phyloP scores from a whole-genome alignment of 768 basidiomycete species.

The Dioszegia aurantiaca region DNA sequence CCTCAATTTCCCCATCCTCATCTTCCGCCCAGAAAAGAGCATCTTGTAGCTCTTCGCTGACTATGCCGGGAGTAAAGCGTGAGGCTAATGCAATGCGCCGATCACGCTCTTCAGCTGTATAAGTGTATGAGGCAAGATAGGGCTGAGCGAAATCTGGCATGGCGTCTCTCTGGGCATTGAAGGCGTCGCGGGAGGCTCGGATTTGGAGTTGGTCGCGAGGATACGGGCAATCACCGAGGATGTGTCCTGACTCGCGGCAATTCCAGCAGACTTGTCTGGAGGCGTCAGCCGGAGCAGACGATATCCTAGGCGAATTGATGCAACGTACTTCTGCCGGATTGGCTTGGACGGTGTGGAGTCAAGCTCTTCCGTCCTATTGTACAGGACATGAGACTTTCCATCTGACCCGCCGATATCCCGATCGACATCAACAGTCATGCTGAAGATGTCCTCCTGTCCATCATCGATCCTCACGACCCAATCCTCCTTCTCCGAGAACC shows the following conservation, averaged over 20 bases:
- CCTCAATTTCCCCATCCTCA: slow-evolving; percentile 13
- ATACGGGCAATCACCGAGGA: slow-evolving; percentile 25
- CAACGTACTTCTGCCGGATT: neutral
- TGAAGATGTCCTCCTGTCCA: neutral
- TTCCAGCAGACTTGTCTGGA: slow-evolving; percentile 36
- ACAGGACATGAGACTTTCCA: neutral
- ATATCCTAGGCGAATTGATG: neutral
- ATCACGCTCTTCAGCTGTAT: slow-evolving; percentile 23
- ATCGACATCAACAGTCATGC: neutral
- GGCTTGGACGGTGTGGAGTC: neutral
- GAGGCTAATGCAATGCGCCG: slow-evolving; percentile 25
- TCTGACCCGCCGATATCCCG: neutral
- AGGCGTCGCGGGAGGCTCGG: slow-evolving; percentile 21
- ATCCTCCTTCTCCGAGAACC: slow-evolving; percentile 4
- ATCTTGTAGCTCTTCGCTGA: slow-evolving; percentile 26
- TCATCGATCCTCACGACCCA: slow-evolving; percentile 5
- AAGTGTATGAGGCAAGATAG: slow-evolving; percentile 16
- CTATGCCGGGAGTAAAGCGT: slow-evolving; percentile 25
- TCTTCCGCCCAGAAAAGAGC: slow-evolving; percentile 31
- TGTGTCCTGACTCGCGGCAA: slow-evolving; percentile 35
- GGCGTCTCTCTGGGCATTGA: slow-evolving; percentile 14
- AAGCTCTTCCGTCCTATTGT: neutral
- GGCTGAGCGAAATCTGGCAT: slow-evolving; percentile 17
- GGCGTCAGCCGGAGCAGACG: neutral
- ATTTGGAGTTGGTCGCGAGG: slow-evolving; percentile 31